Conservation (phyloP, 2,329 filamentous ascomycete species). For the Xylogone sp. region DNA sequence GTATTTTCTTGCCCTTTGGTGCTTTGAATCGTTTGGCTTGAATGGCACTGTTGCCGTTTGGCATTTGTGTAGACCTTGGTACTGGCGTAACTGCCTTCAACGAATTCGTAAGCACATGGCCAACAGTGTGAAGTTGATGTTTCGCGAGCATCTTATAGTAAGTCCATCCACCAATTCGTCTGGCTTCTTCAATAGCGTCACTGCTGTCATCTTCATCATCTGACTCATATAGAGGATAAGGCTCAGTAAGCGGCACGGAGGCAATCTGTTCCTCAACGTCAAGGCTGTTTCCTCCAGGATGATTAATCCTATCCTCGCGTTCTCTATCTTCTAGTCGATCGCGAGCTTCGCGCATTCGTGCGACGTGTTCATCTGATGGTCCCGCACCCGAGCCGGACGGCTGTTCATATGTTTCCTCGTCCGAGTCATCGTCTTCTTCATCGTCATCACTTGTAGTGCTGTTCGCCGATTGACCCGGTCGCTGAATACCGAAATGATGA, state of each 20-base stretch:
- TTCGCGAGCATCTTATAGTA: conserved; percentile 62
- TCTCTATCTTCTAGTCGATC: conserved; percentile 20
- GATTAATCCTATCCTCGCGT: conserved; percentile 8
- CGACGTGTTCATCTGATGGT: conserved; percentile 15
- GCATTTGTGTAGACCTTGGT: conserved; percentile 34
- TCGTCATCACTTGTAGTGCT: conserved; percentile 76
- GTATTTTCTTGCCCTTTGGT: conserved; percentile 84
- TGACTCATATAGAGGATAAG: conserved; percentile 88
- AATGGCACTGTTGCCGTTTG: conserved; percentile 52
- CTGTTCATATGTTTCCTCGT: conserved; percentile 34
- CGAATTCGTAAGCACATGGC: conserved; percentile 8
- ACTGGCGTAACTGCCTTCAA: conserved; percentile 13
- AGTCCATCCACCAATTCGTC: conserved; percentile 69
- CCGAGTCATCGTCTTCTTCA: conserved; percentile 66
- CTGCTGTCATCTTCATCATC: conserved; percentile 76
- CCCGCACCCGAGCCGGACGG: conserved; percentile 8
- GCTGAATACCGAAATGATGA: conserved; percentile 86
- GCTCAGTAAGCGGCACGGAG: conserved; percentile 56
- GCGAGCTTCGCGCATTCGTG: conserved; percentile 13
- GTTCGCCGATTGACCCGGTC: conserved; percentile 69
- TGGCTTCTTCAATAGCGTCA: conserved; percentile 74
- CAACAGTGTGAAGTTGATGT: conserved; percentile 16
- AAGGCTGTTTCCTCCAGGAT: conserved; percentile 37
- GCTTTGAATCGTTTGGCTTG: conserved; percentile 63
- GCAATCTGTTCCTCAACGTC: conserved; percentile 85